Evolutionary conservation across 306 rosid species (phyloP), one percentile per base, ranked within the genome.

Genomic region (Rosa lucieae): DNA sequence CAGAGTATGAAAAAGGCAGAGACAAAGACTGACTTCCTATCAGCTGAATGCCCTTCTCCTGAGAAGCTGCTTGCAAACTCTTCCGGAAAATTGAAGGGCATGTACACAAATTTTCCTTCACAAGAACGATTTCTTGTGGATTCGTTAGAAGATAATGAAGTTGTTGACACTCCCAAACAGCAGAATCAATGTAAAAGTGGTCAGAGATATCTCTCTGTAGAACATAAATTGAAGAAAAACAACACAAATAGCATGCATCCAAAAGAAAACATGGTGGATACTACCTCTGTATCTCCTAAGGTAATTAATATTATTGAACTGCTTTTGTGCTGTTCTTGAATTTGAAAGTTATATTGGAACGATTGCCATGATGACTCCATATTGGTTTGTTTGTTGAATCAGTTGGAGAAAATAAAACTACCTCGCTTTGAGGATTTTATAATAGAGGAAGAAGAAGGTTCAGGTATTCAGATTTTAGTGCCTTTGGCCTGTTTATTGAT

Each of bases 381-480:
- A 44, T 23, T 67, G 73, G 44, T 77, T 77, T 35, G 20, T 73
- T 51, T 80, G 61, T 59, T 76, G 87, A 80, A 80, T 26, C 76
- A 80, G 78, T 48, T 80, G 80, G 84, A 77, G 74, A 77, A 56
- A 52, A 77, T 65, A 40, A 59, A 62, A 42, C 63, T 77, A 42
- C 82, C 87, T 51, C 79, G 40, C 10, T 80, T 84, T 5, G 84
- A 80, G 48, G 37, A 79, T 73, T 84, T 76, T 72, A 48, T 80
- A n/a, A 67, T 77, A 5, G 87, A 84, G 84, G 84, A 84, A 55
- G 84, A 84, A 73, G 87, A 80, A 84, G 87, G 87, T 55, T 84
- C 87, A 66, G 84, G 84, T 84, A 80, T 39, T 73, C 62, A 72
- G 21, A 63, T 55, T 67, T 51, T 65, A 49, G 10, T 72, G 63